These are phyloP conservation scores for Trichoderma sp. DNA, from an alignment of 2,329 filamentous ascomycete genomes.

Conservation along the genomic window DNA sequence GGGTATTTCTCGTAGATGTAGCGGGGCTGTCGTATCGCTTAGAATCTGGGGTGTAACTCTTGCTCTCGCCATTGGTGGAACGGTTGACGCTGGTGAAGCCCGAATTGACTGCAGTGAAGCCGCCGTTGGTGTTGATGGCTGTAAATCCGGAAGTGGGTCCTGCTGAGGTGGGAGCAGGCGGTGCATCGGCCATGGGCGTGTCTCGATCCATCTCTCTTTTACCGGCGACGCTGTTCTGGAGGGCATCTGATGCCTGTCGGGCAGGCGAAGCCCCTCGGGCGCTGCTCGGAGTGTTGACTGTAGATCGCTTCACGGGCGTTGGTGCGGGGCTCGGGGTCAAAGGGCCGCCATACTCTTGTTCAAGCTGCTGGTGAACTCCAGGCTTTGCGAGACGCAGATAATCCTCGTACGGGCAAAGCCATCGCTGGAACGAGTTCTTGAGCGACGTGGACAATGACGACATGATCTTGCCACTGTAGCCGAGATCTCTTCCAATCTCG, in stretches of 20 bases:
- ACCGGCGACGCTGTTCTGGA: conserved; percentile 47
- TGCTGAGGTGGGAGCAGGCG: conserved; percentile 30
- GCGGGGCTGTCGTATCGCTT: conserved; percentile 62
- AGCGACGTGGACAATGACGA: conserved; percentile 95
- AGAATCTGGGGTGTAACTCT: conserved; percentile 59
- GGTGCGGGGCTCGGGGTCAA: conserved; percentile 71
- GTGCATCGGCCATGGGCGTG: conserved; percentile 47
- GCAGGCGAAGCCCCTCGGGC: conserved; percentile 66
- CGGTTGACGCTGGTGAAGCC: conserved; percentile 67
- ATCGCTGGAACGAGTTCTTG: conserved; percentile 97
- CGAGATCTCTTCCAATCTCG: conserved; percentile 92
- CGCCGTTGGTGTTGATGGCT: conserved; percentile 57
- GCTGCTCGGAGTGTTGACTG: conserved; percentile 57
- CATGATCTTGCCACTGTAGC: conserved; percentile 99
- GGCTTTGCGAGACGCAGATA: conserved; percentile 89
- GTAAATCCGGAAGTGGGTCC: conserved; percentile 48
- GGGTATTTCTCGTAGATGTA: conserved; percentile 61
- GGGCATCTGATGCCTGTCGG: conserved; percentile 50
- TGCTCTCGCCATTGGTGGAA: conserved; percentile 43
- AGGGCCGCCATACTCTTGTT: conserved; percentile 88
- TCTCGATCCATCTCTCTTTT: conserved; percentile 49
- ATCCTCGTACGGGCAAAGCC: conserved; percentile 95
- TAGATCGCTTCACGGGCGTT: conserved; percentile 68
- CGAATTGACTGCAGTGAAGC: conserved; percentile 72
- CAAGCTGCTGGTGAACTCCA: conserved; percentile 92